Percentiles rank a stretch among this genome's conserved stretches.
Evolutionary conservation across 768 basidiomycete genomes (phyloP).

Genomic region (Naganishia onofrii): DNA sequence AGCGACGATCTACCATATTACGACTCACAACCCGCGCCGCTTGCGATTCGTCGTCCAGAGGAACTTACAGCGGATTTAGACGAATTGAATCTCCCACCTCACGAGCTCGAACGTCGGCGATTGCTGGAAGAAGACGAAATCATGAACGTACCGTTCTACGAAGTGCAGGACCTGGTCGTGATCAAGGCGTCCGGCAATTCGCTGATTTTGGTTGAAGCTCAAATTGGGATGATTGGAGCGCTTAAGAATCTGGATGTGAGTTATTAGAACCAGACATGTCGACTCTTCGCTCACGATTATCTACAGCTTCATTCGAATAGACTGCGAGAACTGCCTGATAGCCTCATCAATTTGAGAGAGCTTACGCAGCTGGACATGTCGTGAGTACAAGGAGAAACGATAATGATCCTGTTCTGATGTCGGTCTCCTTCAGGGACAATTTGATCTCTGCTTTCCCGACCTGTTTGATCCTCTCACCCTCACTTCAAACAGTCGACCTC

Average conservation of each 20-base stretch:
- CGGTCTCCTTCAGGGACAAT: constrained; percentile 37
- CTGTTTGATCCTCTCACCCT: constrained; percentile 42
- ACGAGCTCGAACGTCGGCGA: constrained; percentile 9
- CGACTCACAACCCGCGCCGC: neutral
- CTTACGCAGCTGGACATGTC: constrained; percentile 44
- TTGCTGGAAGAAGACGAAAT: constrained; percentile 9
- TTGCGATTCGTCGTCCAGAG: neutral
- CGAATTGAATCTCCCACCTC: constrained; percentile 16
- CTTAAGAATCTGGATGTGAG: constrained; percentile 45
- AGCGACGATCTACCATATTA: neutral
- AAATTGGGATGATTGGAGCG: constrained; percentile 48
- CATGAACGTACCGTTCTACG: constrained; percentile 37
- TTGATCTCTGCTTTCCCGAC: constrained; percentile 38
- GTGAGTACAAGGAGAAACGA: constrained; percentile 29
- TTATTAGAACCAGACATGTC: neutral
- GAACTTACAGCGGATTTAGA: neutral
- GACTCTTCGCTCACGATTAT: neutral
- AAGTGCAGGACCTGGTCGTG: constrained; percentile 42
- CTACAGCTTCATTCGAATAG: constrained; percentile 40
- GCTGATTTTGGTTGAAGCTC: constrained; percentile 39
- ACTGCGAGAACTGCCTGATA: constrained; percentile 39
- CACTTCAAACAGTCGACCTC: constrained; percentile 42
- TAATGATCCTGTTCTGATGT: neutral
- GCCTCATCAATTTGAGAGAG: constrained; percentile 45
- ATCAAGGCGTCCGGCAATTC: constrained; percentile 40